Evolutionary conservation across 2,329 filamentous ascomycete species (phyloP).

Genomic region (Penicillium rolfsii): DNA sequence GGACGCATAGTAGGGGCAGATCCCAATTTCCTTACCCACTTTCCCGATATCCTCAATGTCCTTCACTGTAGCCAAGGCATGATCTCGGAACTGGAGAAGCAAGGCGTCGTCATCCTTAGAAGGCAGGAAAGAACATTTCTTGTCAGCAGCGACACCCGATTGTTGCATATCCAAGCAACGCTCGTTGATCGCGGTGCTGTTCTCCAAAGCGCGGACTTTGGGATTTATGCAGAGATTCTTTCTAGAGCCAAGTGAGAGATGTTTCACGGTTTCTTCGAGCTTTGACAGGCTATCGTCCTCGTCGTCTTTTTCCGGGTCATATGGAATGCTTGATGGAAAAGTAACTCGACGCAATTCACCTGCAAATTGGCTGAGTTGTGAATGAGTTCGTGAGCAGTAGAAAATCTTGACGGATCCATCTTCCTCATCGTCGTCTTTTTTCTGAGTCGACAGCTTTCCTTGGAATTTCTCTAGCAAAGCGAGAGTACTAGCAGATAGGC

Average conservation of each 20-base stretch:
- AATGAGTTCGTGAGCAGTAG: conserved; percentile 91
- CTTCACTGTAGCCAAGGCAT: conserved; percentile 77
- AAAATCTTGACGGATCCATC: conserved; percentile 76
- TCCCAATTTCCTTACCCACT: conserved; percentile 74
- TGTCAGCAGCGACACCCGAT: conserved; percentile 61
- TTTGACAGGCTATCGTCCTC: conserved; percentile 28
- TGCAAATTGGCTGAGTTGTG: conserved; percentile 86
- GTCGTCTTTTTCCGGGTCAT: conserved; percentile 35
- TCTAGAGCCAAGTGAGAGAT: conserved; percentile 80
- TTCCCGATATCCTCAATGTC: conserved; percentile 90
- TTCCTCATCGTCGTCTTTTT: conserved; percentile 53
- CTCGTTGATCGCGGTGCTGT: conserved; percentile 85
- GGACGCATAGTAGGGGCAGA: conserved; percentile 98
- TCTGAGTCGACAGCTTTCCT: conserved; percentile 42
- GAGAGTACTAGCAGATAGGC: conserved; percentile 74
- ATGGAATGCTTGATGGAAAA: conserved; percentile 71
- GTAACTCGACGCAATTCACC: conserved; percentile 77
- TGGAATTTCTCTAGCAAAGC: conserved; percentile 71
- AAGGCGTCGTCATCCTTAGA: conserved; percentile 73
- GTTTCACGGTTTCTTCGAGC: conserved; percentile 68
- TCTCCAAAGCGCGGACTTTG: conserved; percentile 70
- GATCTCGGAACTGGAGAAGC: conserved; percentile 81
- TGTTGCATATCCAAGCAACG: conserved; percentile 89
- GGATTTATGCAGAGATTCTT: conserved; percentile 91
- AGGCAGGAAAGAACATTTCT: conserved; percentile 76